Base-by-base conservation (phyloP, 805 yeast species). In the Kodamaea sagamina region DNA sequence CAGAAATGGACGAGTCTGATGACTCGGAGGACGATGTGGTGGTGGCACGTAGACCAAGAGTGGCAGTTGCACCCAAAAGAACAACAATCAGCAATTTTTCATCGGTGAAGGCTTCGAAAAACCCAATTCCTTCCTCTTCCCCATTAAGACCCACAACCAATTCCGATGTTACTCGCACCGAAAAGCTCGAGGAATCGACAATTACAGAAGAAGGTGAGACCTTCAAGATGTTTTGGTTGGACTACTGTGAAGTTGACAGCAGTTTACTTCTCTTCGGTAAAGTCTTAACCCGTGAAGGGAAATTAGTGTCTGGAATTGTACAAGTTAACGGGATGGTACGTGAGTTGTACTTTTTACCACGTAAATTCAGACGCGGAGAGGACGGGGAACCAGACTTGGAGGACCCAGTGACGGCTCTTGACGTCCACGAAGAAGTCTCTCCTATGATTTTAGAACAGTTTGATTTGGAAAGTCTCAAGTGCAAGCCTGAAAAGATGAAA, bases 201-300 rank as follows among this genome's bases (percentile, higher is more conserved):
- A 44, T 61, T 13, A 37, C 57, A n/a, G 53, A 49, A 7, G 53
- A 47, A 4, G 52, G 48, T 10, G 57, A 48, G 36, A 52, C 72
- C 0, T 76, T 89, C 58, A 78, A 79, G 53, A 81, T 92, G 82
- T 93, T 77, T 62, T 93, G 97, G 97, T 65, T 86, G 22, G 99
- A 93, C 63, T 89, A 82, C 61, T 74, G 85, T 17, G 98, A 92
- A 59, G 79, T 84, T 9, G 86, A 83, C 46, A 76, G 76, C 51
- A 66, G 81, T 0, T 65, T 93, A 38, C 61, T 87, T 13, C 70
- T 93, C 7, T 92, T 86, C 61, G 99, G 99, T 42, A 89, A 89
- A 58, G 75, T 85, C 9, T 72, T 75, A 44, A 72, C 89, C 3
- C 67, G 67, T 6, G 81, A 80, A 37, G 79, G 82, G 3, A 67